phyloP scores from a whole-genome alignment of 805 yeast genomes.

The Nakazawaea populi region DNA sequence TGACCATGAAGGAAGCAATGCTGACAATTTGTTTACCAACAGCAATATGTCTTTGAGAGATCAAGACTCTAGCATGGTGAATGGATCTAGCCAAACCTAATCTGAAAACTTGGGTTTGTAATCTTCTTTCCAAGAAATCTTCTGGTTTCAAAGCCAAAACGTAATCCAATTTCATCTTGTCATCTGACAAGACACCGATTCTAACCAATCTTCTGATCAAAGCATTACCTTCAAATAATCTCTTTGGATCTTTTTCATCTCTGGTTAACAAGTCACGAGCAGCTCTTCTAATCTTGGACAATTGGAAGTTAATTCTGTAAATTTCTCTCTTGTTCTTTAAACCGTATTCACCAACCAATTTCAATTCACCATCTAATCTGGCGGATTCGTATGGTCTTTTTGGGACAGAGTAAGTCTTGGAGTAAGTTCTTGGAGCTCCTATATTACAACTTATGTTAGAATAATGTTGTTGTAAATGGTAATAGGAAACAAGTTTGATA shows the following conservation, averaged over 20 bases:
- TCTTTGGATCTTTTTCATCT: constrained; percentile 99
- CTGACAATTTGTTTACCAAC: constrained; percentile 99
- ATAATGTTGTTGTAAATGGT: too few species aligned
- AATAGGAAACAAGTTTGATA: too few species aligned
- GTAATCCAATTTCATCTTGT: constrained; percentile 99
- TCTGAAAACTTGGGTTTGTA: constrained; percentile 99
- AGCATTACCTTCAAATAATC: constrained; percentile 99
- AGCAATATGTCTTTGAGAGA: constrained; percentile 98
- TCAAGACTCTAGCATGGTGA: constrained; percentile 99
- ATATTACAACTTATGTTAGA: constrained; percentile 7
- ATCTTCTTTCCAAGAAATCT: constrained; percentile 99
- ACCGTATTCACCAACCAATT: constrained; percentile 99
- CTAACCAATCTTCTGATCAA: constrained; percentile 99
- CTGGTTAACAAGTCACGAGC: constrained; percentile 99
- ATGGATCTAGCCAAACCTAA: constrained; percentile 98
- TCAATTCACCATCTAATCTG: constrained; percentile 98
- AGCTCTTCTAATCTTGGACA: constrained; percentile 99
- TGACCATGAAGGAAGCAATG: constrained; percentile 99
- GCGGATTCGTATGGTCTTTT: constrained; percentile 99
- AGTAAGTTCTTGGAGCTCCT: constrained; percentile 99
- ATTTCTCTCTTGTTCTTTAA: constrained; percentile 99
- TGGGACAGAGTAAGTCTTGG: constrained; percentile 99
- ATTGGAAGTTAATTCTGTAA: constrained; percentile 99
- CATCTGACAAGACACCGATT: constrained; percentile 98
- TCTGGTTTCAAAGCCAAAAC: constrained; percentile 96